Evolutionary conservation across 2,329 filamentous ascomycete genomes (phyloP).

Genomic region (Microcyclospora pomicola): DNA sequence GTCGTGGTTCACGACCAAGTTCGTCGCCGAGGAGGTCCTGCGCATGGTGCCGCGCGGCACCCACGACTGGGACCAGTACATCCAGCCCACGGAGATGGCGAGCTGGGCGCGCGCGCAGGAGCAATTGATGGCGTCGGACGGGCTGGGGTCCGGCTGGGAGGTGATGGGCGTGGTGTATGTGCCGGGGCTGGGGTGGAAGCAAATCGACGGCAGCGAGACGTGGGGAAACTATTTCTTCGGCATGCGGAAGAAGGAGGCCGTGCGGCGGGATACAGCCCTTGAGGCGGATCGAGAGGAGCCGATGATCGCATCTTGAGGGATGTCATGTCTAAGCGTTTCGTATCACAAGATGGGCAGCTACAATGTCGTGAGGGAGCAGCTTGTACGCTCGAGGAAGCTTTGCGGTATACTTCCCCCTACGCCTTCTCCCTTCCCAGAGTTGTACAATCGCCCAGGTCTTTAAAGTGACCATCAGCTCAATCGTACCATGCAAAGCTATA

Average conservation of each 20-base stretch:
- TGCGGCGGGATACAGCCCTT: too few species aligned
- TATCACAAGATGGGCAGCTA: too few species aligned
- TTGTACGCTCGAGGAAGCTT: too few species aligned
- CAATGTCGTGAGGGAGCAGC: too few species aligned
- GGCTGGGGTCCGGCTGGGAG: conserved; percentile 47
- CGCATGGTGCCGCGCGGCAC: conserved; percentile 83
- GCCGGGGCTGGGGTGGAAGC: conserved; percentile 79
- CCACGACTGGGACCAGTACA: conserved; percentile 93
- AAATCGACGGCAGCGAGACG: conserved; percentile 65
- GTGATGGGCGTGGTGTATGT: conserved; percentile 80
- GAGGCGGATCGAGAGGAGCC: too few species aligned
- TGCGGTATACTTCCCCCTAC: too few species aligned
- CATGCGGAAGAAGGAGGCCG: conserved; percentile 42
- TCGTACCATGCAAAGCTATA: too few species aligned
- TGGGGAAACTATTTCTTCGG: conserved; percentile 96
- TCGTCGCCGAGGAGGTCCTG: conserved; percentile 78
- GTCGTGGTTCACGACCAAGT: conserved; percentile 83
- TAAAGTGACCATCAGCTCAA: too few species aligned
- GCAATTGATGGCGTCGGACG: conserved; percentile 43
- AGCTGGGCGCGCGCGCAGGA: conserved; percentile 30
- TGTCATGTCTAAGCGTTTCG: too few species aligned
- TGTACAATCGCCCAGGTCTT: too few species aligned
- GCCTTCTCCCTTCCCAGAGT: too few species aligned
- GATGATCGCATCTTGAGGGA: too few species aligned
- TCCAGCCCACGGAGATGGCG: conserved; percentile 67